Percentiles rank a stretch among this genome's conserved stretches.
Conservation (phyloP, 192 early-diverging fungal genomes). For the Backusella tarrabulga region DNA sequence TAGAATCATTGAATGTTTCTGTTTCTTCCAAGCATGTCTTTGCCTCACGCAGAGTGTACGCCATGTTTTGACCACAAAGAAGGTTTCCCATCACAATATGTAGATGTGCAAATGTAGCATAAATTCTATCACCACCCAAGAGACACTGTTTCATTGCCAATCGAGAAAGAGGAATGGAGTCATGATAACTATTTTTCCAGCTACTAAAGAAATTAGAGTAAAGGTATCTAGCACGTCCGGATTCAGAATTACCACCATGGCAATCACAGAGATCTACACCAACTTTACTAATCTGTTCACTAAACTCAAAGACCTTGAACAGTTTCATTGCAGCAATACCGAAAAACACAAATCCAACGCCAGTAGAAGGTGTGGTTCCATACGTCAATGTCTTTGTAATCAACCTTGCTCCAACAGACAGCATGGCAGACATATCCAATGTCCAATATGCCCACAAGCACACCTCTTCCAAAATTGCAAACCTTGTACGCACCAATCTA, state of each 20-base stretch:
- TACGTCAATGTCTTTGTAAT: slow-evolving; percentile 17
- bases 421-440: slow-evolving; percentile 13
- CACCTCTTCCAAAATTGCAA: slow-evolving; percentile 30
- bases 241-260: slow-evolving; percentile 29
- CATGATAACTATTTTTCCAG: slow-evolving; percentile 28
- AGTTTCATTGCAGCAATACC: slow-evolving; percentile 27
- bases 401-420: slow-evolving; percentile 11
- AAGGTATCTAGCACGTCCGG: slow-evolving; percentile 17
- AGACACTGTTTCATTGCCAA: slow-evolving; percentile 22
- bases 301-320: slow-evolving; percentile 27
- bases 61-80: slow-evolving; percentile 18
- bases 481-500: slow-evolving; percentile 17
- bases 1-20: neutral
- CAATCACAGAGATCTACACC: slow-evolving; percentile 25
- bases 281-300: slow-evolving; percentile 26
- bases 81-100: slow-evolving; percentile 21
- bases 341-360: slow-evolving; percentile 35
- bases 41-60: slow-evolving; percentile 26
- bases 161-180: slow-evolving; percentile 21
- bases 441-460: slow-evolving; percentile 31
- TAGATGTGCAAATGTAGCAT: slow-evolving; percentile 22
- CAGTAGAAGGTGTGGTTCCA: slow-evolving; percentile 21
- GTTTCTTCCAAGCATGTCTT: slow-evolving; percentile 24
- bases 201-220: slow-evolving; percentile 20
- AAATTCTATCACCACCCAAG: slow-evolving; percentile 24